Conservation (phyloP, 805 yeast genomes). For the Cyberlindnera subsufficiens region DNA sequence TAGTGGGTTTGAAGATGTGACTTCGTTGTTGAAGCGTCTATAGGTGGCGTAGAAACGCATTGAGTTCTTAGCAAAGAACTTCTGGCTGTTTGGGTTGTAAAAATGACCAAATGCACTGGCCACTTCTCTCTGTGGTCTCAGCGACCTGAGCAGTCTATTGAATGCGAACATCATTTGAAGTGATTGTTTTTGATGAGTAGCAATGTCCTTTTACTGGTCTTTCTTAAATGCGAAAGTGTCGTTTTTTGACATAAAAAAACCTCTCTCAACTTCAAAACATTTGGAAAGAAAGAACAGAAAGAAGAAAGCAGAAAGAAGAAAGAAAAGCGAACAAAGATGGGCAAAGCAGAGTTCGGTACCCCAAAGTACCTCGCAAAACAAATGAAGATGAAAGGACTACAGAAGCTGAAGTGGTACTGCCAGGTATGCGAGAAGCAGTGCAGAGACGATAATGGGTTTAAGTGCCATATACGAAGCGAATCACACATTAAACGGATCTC, state of each 20-base stretch:
- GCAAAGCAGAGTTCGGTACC: constrained; percentile 54
- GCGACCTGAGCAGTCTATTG: not conserved
- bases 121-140: not conserved
- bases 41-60: constrained; percentile 30
- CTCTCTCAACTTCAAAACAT: not conserved
- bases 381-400: constrained; percentile 79
- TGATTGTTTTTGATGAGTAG: not conserved
- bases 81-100: constrained; percentile 7
- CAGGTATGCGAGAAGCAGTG: constrained; percentile 92
- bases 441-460: constrained; percentile 92
- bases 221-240: not conserved
- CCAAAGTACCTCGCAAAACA: constrained; percentile 71
- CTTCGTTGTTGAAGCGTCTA: constrained; percentile 28
- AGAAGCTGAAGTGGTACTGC: constrained; percentile 82
- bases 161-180: not conserved
- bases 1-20: constrained; percentile 6
- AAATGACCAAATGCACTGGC: constrained; percentile 4
- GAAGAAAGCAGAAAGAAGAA: not conserved
- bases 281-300: not conserved
- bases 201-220: too few relatives aligned
- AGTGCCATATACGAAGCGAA: constrained; percentile 81
- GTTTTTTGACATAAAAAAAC: not conserved
- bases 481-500: constrained; percentile 60
- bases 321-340: constrained; percentile 31
- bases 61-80: constrained; percentile 5